Evolutionary conservation across 2,329 filamentous ascomycete species (phyloP).

Genomic region (Ambrosiella xylebori): DNA sequence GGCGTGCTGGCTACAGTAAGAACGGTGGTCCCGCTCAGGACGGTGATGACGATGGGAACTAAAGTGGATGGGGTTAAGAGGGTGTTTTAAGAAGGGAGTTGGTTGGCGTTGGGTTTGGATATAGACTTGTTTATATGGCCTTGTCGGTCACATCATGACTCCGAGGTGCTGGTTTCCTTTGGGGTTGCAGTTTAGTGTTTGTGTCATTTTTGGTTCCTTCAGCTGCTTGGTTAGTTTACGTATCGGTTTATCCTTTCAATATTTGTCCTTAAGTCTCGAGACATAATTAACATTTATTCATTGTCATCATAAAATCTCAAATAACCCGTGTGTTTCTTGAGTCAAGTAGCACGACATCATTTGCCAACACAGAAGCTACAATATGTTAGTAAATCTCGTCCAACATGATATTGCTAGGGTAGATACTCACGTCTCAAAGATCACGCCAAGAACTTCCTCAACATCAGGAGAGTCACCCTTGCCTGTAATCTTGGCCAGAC

Average conservation of each 20-base stretch:
- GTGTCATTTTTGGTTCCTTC: too few species aligned
- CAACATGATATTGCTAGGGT: not conserved
- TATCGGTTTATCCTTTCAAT: too few species aligned
- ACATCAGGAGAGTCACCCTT: slow-evolving; percentile 73
- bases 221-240: too few species aligned
- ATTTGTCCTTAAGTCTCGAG: not conserved
- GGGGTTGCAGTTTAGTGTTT: too few species aligned
- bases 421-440: slow-evolving; percentile 77
- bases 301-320: not conserved
- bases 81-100: not conserved
- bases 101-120: too few species aligned
- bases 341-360: not conserved
- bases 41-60: not conserved
- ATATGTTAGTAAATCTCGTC: not conserved
- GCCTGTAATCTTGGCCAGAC: slow-evolving; percentile 75
- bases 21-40: slow-evolving; percentile 15
- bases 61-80: not conserved
- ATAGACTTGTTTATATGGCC: not conserved
- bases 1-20: slow-evolving; percentile 33
- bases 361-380: slow-evolving; percentile 36
- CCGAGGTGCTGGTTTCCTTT: not conserved
- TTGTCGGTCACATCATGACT: not conserved
- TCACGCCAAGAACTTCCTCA: slow-evolving; percentile 86
- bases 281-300: not conserved
- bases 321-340: not conserved